Evolutionary conservation across 768 basidiomycete species (phyloP).

Genomic region (Thelephora ganbajun): DNA sequence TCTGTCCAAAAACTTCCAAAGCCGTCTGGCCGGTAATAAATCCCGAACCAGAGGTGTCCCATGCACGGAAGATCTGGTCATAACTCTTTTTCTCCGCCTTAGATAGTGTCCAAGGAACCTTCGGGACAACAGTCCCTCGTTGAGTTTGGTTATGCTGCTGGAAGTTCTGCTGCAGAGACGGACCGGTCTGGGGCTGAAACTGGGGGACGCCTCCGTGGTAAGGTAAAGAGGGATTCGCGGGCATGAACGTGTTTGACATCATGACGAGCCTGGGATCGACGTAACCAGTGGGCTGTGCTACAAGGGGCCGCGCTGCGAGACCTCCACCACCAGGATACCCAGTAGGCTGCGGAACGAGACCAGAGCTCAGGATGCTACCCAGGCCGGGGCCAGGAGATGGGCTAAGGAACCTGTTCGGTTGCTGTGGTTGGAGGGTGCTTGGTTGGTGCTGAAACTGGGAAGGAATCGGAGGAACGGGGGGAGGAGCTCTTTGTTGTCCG

Average conservation of each 20-base stretch:
- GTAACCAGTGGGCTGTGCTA: slow-evolving; percentile 68
- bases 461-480: slow-evolving; percentile 55
- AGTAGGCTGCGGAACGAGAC: slow-evolving; percentile 38
- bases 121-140: slow-evolving; percentile 47
- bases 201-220: slow-evolving; percentile 53
- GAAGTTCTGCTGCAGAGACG: slow-evolving; percentile 70
- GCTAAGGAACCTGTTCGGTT: slow-evolving; percentile 36
- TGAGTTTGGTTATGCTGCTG: slow-evolving; percentile 75
- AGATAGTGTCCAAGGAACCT: slow-evolving; percentile 75
- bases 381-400: slow-evolving; percentile 36
- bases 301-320: slow-evolving; percentile 25
- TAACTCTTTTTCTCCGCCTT: slow-evolving; percentile 94
- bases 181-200: slow-evolving; percentile 40
- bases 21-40: slow-evolving; percentile 82
- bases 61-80: slow-evolving; percentile 92
- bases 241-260: slow-evolving; percentile 91
- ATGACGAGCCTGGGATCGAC: slow-evolving; percentile 74
- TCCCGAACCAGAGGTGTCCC: slow-evolving; percentile 71
- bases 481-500: slow-evolving; percentile 35
- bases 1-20: slow-evolving; percentile 87
- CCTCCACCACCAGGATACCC: slow-evolving; percentile 36
- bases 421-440: slow-evolving; percentile 18
- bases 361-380: slow-evolving; percentile 11
- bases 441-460: slow-evolving; percentile 43
- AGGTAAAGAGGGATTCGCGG: slow-evolving; percentile 46